These are phyloP conservation scores for Rutidosis leptorrhynchoides DNA, from an alignment of 129 eudicot species.

Conservation along the genomic window DNA sequence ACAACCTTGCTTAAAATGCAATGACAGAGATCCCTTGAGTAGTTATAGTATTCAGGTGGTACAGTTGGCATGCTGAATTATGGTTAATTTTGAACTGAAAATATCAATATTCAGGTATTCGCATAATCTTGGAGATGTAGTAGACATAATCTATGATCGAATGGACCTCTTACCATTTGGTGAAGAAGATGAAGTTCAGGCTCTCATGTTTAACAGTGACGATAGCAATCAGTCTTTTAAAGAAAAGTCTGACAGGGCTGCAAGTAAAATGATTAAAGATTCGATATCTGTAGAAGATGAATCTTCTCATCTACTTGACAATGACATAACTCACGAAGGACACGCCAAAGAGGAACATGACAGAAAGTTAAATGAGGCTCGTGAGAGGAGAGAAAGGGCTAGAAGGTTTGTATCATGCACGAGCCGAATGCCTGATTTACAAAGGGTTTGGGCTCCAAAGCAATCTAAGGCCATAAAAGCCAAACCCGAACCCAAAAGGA, in stretches of 20 bases:
- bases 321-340: conserved; percentile 22
- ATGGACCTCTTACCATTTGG: conserved; percentile 88
- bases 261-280: conserved; percentile 31
- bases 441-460: conserved; percentile 97
- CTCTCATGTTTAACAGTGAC: conserved; percentile 68
- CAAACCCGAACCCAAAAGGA: conserved; percentile 53
- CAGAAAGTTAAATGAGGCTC: conserved; percentile 61
- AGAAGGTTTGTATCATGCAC: conserved; percentile 62
- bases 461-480: conserved; percentile 41
- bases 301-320: conserved; percentile 39
- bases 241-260: conserved; percentile 36
- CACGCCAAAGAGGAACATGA: conserved; percentile 39
- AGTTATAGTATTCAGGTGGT: background rate
- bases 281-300: conserved; percentile 60
- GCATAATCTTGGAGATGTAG: conserved; percentile 51
- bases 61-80: background rate
- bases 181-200: conserved; percentile 66
- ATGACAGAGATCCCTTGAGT: background rate
- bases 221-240: conserved; percentile 86
- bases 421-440: conserved; percentile 70
- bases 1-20: background rate
- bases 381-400: conserved; percentile 74
- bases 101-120: conserved; percentile 55
- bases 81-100: background rate
- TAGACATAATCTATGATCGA: conserved; percentile 59